Percentiles rank a stretch among this genome's conserved stretches.
phyloP scores from a whole-genome alignment of 2,329 filamentous ascomycete species.

The Microdochium paspali region DNA sequence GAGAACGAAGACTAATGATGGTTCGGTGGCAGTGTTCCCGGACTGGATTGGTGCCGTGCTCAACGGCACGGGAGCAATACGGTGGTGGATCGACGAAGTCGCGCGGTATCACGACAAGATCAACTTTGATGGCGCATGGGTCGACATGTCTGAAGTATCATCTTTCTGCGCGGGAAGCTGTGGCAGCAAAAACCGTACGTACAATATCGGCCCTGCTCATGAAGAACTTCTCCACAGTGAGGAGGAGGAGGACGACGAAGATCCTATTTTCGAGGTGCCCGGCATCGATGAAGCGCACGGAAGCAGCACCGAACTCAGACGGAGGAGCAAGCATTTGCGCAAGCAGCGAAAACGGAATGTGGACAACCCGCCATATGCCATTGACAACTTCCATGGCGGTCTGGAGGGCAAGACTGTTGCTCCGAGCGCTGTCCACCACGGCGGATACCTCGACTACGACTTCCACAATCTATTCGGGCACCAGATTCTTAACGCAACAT shows the following conservation, averaged over 20 bases:
- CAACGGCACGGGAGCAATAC: conserved; percentile 52
- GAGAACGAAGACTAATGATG: too few relatives aligned
- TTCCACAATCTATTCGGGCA: conserved; percentile 73
- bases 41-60: conserved; percentile 58
- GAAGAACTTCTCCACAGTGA: conserved; percentile 21
- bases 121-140: conserved; percentile 44
- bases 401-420: conserved; percentile 64
- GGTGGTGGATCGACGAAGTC: conserved; percentile 62
- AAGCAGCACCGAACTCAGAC: too few relatives aligned
- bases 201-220: not conserved
- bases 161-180: conserved; percentile 66
- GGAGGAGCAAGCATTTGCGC: too few relatives aligned
- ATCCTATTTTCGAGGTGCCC: too few relatives aligned
- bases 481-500: conserved; percentile 69
- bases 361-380: conserved; percentile 66
- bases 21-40: conserved; percentile 41
- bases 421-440: conserved; percentile 68
- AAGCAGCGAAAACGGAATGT: conserved; percentile 32
- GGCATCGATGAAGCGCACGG: too few relatives aligned
- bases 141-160: conserved; percentile 49
- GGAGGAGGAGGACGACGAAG: not conserved
- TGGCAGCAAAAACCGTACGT: conserved; percentile 51
- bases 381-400: conserved; percentile 66
- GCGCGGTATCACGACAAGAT: conserved; percentile 41
- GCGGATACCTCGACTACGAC: conserved; percentile 69